Evolutionary conservation across 2,329 filamentous ascomycete genomes (phyloP).

Genomic region (Kalmusia sp.): DNA sequence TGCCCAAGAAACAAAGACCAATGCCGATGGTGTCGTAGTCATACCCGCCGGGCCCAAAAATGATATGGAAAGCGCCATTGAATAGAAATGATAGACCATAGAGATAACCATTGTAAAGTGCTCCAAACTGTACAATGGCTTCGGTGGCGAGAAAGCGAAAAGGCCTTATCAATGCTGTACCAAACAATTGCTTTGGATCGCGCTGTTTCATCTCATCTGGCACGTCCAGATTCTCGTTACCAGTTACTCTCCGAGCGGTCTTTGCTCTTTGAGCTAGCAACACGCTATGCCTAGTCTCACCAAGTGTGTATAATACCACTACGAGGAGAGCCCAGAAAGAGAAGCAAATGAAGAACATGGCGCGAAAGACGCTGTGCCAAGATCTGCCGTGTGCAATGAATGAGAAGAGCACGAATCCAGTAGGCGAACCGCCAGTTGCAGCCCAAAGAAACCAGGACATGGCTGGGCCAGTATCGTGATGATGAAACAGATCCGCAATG

Average conservation of each 20-base stretch:
- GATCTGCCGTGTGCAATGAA: conserved; percentile 52
- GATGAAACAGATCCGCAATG: conserved; percentile 54
- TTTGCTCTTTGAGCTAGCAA: conserved; percentile 49
- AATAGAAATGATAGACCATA: conserved; percentile 59
- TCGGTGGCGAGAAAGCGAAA: conserved; percentile 56
- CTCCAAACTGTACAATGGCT: conserved; percentile 57
- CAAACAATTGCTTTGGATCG: conserved; percentile 49
- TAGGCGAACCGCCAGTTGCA: conserved; percentile 54
- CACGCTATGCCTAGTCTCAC: conserved; percentile 56
- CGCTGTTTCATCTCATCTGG: conserved; percentile 50
- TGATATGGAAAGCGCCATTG: conserved; percentile 58
- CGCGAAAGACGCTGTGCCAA: conserved; percentile 56
- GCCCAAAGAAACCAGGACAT: conserved; percentile 57
- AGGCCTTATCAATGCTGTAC: conserved; percentile 53
- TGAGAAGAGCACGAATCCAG: conserved; percentile 55
- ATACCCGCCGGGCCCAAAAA: conserved; percentile 55
- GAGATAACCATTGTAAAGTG: conserved; percentile 58
- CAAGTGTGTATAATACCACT: conserved; percentile 43
- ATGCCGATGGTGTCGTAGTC: conserved; percentile 50
- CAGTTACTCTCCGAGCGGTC: conserved; percentile 31
- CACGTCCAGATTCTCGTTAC: conserved; percentile 37
- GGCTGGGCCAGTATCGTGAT: conserved; percentile 51
- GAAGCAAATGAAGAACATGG: conserved; percentile 55
- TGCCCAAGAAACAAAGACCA: conserved; percentile 51
- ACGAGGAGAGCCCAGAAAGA: conserved; percentile 53